Evolutionary conservation across 1,284 basidiomycete species (phyloP).

Genomic region (Laetiporus sulphureus): DNA sequence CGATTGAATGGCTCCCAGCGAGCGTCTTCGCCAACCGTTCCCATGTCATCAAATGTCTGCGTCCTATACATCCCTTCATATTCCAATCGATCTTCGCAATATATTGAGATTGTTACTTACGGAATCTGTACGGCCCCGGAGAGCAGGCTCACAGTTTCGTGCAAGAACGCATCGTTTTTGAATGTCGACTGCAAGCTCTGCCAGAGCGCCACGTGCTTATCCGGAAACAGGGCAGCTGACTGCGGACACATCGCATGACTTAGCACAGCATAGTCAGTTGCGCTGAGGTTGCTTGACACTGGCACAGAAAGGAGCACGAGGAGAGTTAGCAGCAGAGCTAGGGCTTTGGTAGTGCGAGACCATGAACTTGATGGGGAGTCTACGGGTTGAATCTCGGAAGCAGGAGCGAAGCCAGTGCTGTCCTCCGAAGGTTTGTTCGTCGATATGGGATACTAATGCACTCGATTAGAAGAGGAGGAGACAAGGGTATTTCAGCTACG

Average conservation of each 20-base stretch:
- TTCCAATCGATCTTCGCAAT: neutral
- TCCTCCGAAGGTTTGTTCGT: too few relatives aligned
- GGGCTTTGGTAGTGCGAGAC: too few relatives aligned
- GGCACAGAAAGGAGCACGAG: too few relatives aligned
- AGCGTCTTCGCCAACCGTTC: conserved; percentile 30
- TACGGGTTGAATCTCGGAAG: too few relatives aligned
- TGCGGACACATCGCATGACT: conserved; percentile 3
- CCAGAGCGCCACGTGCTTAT: neutral
- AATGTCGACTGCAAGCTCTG: neutral
- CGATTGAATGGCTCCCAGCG: conserved; percentile 35
- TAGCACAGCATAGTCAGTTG: too few relatives aligned
- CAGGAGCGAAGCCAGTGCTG: too few relatives aligned
- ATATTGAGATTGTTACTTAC: conserved; percentile 6
- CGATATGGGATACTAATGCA: too few relatives aligned
- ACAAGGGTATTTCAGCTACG: too few relatives aligned
- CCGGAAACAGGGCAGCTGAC: neutral
- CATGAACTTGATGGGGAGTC: too few relatives aligned
- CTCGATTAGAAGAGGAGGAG: too few relatives aligned
- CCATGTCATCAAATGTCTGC: conserved; percentile 22
- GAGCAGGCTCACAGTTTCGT: conserved; percentile 2
- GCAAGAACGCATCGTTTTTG: neutral
- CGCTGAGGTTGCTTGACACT: too few relatives aligned
- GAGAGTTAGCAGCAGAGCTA: too few relatives aligned
- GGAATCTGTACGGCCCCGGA: conserved; percentile 7
- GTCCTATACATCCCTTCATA: conserved; percentile 12